These are phyloP conservation scores for Zoysia pacifica DNA, from an alignment of 176 grass and related monocot genomes.

Conservation along the genomic window DNA sequence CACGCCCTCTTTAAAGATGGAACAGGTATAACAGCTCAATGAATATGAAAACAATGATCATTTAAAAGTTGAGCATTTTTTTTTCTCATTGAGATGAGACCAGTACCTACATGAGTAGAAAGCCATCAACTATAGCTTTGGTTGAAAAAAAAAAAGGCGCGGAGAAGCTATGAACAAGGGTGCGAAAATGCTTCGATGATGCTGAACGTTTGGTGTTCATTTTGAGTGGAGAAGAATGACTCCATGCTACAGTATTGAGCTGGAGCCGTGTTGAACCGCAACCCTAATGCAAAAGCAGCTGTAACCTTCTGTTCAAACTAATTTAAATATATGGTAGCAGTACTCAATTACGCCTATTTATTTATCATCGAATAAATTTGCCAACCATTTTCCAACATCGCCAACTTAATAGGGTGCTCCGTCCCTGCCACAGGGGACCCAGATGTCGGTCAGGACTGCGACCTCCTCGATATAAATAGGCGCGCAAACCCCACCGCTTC, in stretches of 20 bases:
- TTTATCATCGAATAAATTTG: constrained; percentile 23
- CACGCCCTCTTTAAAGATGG: not conserved
- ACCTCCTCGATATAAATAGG: constrained; percentile 33
- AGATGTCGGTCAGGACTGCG: constrained; percentile 15
- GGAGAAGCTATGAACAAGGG: too few relatives aligned
- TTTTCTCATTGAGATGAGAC: too few relatives aligned
- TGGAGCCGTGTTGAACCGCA: too few relatives aligned
- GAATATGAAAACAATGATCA: not conserved
- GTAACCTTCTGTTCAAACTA: constrained; percentile 4
- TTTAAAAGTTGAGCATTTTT: not conserved
- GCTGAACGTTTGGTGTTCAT: too few relatives aligned
- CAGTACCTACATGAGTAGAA: too few relatives aligned
- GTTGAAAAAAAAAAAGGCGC: too few relatives aligned
- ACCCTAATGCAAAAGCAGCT: too few relatives aligned
- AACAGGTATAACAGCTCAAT: constrained; percentile 6
- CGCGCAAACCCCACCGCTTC: constrained; percentile 25
- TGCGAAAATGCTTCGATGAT: too few relatives aligned
- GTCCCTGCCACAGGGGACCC: constrained; percentile 29
- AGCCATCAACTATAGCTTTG: too few relatives aligned
- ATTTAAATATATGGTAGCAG: constrained; percentile 1
- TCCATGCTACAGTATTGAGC: too few relatives aligned
- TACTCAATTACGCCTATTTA: too few relatives aligned
- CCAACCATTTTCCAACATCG: constrained; percentile 51
- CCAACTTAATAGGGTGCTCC: constrained; percentile 29
- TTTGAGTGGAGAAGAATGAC: too few relatives aligned